phyloP scores from a whole-genome alignment of 305 asterid species.

The Fraxinus velutina region DNA sequence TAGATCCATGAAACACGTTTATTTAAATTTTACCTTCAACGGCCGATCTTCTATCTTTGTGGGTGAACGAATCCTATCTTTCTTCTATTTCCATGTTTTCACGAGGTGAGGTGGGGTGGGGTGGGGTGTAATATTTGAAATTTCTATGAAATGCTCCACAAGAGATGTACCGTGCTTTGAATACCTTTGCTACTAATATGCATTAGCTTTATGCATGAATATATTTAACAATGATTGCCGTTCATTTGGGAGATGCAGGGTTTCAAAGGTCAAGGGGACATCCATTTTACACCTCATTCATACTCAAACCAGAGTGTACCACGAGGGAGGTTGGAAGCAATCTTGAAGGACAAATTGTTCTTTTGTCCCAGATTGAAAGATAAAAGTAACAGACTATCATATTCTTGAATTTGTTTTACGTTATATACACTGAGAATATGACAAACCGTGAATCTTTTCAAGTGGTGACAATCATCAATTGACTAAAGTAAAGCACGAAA shows the following conservation, averaged over 20 bases:
- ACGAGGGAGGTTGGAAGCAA: conserved; percentile 13
- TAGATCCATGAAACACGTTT: background rate
- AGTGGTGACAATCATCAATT: background rate
- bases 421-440: background rate
- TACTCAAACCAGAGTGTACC: conserved; percentile 17
- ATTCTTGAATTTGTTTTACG: background rate
- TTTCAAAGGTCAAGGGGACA: background rate
- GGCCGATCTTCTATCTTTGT: background rate
- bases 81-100: background rate
- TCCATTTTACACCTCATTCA: conserved; percentile 24
- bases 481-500: background rate
- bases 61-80: background rate
- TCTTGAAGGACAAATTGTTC: background rate
- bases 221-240: background rate
- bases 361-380: background rate
- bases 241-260: background rate
- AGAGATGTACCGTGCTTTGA: background rate
- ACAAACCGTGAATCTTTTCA: background rate
- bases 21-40: background rate
- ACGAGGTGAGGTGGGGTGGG: background rate
- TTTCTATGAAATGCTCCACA: background rate
- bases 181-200: background rate
- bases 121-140: background rate
- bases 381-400: background rate
- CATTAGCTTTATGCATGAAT: background rate